phyloP scores from a whole-genome alignment of 2,329 filamentous ascomycete genomes.

The Akanthomyces lecanii region DNA sequence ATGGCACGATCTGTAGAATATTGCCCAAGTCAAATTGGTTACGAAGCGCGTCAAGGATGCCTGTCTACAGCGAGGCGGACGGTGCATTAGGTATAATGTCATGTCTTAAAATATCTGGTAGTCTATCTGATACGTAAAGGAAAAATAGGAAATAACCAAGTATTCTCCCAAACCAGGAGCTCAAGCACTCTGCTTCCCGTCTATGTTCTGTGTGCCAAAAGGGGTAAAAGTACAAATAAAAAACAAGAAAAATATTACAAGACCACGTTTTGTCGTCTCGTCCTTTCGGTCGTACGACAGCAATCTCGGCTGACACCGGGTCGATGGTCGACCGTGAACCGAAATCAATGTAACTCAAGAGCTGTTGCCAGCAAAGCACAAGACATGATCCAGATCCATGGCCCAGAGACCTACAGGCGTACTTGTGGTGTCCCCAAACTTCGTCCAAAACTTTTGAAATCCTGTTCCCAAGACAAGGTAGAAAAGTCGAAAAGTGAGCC shows the following conservation, averaged over 20 bases:
- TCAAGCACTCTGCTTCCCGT: constrained; percentile 15
- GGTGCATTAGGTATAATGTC: constrained; percentile 1
- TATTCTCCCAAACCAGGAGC: constrained; percentile 8
- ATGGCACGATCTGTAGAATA: neutral
- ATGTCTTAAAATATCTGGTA: constrained; percentile 3
- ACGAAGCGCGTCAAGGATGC: no score
- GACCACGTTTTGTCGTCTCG: neutral
- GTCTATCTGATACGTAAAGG: constrained; percentile 15
- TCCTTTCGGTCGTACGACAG: neutral
- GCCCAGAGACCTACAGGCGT: neutral
- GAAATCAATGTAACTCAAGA: neutral
- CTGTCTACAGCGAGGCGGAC: neutral
- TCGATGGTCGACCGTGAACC: neutral
- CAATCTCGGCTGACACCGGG: neutral
- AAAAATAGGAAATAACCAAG: neutral
- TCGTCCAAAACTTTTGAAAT: constrained; percentile 6
- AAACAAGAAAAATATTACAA: constrained; percentile 15
- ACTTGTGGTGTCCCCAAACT: neutral
- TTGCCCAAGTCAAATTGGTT: neutral
- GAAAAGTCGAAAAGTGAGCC: constrained; percentile 1
- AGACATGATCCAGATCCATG: constrained; percentile 1
- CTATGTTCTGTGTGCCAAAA: constrained; percentile 18
- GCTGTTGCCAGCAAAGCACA: constrained; percentile 14
- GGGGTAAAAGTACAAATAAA: constrained; percentile 15
- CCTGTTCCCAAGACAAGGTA: neutral